A percentile compares a stretch with the other conserved stretches of the same genome.
Conservation (phyloP, 108 stramenopile species). For the Poteriospumella lacustris region DNA sequence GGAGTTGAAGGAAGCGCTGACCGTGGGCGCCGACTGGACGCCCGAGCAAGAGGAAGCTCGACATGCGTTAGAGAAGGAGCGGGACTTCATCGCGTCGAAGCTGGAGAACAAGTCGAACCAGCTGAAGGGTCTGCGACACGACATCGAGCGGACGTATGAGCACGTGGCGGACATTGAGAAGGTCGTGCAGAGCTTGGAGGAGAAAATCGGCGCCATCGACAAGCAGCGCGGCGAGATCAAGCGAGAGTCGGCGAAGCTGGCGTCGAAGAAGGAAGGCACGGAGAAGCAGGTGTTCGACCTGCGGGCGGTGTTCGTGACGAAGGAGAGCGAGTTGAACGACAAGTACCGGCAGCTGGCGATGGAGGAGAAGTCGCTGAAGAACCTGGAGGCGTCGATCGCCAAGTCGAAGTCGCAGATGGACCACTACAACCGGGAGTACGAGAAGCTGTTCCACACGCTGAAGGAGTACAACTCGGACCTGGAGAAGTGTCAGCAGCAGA, state of each 20-base stretch:
- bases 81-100: neutral
- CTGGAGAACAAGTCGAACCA: slow-evolving; percentile 14
- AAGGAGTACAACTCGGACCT: slow-evolving; percentile 38
- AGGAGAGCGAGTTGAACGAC: slow-evolving; percentile 21
- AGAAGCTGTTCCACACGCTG: slow-evolving; percentile 44
- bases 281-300: slow-evolving; percentile 24
- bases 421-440: slow-evolving; percentile 45
- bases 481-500: slow-evolving; percentile 34
- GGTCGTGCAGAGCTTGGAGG: slow-evolving; percentile 37
- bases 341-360: slow-evolving; percentile 10
- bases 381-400: neutral
- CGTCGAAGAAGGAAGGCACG: slow-evolving; percentile 38
- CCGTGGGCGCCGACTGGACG: slow-evolving; percentile 6
- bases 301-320: neutral
- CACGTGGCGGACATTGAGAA: slow-evolving; percentile 35
- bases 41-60: neutral
- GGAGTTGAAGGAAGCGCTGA: neutral
- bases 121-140: neutral
- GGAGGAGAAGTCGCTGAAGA: slow-evolving; percentile 28
- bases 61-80: slow-evolving; percentile 18
- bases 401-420: slow-evolving; percentile 36
- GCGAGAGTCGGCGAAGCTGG: slow-evolving; percentile 38
- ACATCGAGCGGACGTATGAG: slow-evolving; percentile 25
- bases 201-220: slow-evolving; percentile 30
- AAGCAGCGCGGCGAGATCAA: slow-evolving; percentile 34